Evolutionary conservation across 148 eudicot genomes (phyloP).

Genomic region (Selenicereus undatus): DNA sequence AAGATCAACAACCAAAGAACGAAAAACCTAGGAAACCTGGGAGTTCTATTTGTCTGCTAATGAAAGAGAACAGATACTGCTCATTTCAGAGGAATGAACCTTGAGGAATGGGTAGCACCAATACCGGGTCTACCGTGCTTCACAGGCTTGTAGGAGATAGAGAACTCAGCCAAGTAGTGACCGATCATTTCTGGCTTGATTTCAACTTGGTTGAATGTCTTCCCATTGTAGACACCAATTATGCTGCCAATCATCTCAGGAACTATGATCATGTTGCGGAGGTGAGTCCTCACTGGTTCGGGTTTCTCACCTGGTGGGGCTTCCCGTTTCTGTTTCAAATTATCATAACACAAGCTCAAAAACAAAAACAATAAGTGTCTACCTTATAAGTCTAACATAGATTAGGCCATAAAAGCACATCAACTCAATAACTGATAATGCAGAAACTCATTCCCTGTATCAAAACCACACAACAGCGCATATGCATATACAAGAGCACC

Average conservation of each 20-base stretch:
- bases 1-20: background rate
- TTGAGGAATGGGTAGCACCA: conserved; percentile 88
- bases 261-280: conserved; percentile 70
- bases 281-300: conserved; percentile 55
- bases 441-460: background rate
- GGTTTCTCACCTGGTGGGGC: conserved; percentile 73
- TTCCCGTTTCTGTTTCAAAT: conserved; percentile 55
- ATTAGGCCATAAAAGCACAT: background rate
- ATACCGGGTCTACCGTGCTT: conserved; percentile 84
- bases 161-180: conserved; percentile 74
- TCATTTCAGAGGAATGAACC: conserved; percentile 82
- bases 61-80: background rate
- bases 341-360: background rate
- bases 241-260: conserved; percentile 78
- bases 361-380: background rate
- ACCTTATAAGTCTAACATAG: background rate
- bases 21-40: background rate
- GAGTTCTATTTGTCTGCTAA: background rate
- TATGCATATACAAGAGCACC: too few relatives aligned
- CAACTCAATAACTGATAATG: background rate
- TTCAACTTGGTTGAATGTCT: conserved; percentile 68
- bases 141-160: conserved; percentile 79
- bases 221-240: conserved; percentile 72
- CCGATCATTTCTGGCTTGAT: conserved; percentile 82
- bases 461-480: too few relatives aligned